Evolutionary conservation across 805 yeast species (phyloP).

Genomic region (Priceomyces fermenticarens): DNA sequence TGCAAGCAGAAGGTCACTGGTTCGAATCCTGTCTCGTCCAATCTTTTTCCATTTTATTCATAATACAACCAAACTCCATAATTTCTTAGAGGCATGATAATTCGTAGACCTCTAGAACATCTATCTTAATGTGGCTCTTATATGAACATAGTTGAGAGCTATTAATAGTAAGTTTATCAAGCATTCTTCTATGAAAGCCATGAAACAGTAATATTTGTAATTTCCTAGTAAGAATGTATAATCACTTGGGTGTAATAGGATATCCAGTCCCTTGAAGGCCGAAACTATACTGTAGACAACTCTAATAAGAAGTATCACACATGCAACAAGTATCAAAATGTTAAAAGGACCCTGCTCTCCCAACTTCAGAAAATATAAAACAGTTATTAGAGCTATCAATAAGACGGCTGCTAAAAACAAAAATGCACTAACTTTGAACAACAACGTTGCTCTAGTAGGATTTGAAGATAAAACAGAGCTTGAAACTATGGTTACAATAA

Average conservation of each 20-base stretch:
- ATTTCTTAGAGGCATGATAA: too few species aligned
- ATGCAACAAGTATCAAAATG: constrained; percentile 4
- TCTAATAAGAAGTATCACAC: constrained; percentile 9
- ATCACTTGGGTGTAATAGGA: constrained; percentile 8
- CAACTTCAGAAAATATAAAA: neutral
- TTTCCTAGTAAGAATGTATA: constrained; percentile 12
- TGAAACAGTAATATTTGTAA: constrained; percentile 11
- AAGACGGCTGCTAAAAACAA: constrained; percentile 11
- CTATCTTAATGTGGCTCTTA: neutral
- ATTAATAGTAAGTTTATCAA: neutral
- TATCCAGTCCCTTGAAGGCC: constrained; percentile 11
- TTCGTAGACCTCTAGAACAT: too few species aligned
- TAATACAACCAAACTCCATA: too few species aligned
- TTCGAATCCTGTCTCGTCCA: neutral
- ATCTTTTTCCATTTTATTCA: neutral
- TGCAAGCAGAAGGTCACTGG: neutral
- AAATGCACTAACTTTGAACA: constrained; percentile 9
- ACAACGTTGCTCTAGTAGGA: neutral
- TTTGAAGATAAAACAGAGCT: neutral
- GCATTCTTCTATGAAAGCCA: constrained; percentile 13
- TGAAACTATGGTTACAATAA: neutral
- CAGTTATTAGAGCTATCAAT: constrained; percentile 3
- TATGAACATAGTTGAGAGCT: neutral
- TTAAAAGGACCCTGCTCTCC: constrained; percentile 1
- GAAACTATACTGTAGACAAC: constrained; percentile 11